phyloP scores from a whole-genome alignment of 2,329 filamentous ascomycete genomes.

The Exophiala oligosperma region DNA sequence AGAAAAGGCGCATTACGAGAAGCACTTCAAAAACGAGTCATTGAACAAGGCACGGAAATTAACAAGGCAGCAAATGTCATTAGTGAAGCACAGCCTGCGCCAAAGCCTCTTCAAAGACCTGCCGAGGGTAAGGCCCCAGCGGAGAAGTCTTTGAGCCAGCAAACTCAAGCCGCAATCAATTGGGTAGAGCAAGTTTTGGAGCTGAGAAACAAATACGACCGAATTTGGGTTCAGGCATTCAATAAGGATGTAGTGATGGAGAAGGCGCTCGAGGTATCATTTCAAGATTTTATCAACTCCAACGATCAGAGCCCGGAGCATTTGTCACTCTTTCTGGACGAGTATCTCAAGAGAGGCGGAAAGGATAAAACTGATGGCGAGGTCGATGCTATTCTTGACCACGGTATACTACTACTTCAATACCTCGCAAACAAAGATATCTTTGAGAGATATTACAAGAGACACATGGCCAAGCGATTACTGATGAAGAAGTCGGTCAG shows the following conservation, averaged over 20 bases:
- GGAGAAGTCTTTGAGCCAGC: slow-evolving; percentile 66
- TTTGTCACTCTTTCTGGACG: slow-evolving; percentile 94
- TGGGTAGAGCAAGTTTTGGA: slow-evolving; percentile 91
- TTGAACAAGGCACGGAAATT: slow-evolving; percentile 79
- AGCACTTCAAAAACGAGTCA: slow-evolving; percentile 71
- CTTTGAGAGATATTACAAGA: slow-evolving; percentile 97
- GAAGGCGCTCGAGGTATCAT: slow-evolving; percentile 80
- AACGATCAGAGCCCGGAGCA: slow-evolving; percentile 85
- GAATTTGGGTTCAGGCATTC: slow-evolving; percentile 73
- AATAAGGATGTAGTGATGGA: slow-evolving; percentile 73
- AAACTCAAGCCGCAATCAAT: slow-evolving; percentile 82
- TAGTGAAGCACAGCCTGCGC: slow-evolving; percentile 57
- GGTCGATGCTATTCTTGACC: slow-evolving; percentile 80
- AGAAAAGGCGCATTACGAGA: slow-evolving; percentile 70
- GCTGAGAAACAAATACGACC: slow-evolving; percentile 88
- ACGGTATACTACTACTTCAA: slow-evolving; percentile 81
- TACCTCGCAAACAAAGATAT: slow-evolving; percentile 91
- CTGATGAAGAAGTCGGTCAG: slow-evolving; percentile 88
- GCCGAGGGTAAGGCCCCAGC: slow-evolving; percentile 52
- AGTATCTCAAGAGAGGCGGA: slow-evolving; percentile 90
- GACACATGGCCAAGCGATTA: slow-evolving; percentile 84
- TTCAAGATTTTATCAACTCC: slow-evolving; percentile 90
- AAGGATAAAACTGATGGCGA: slow-evolving; percentile 90
- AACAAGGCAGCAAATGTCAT: slow-evolving; percentile 62
- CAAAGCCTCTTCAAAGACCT: slow-evolving; percentile 39